phyloP scores from a whole-genome alignment of 768 basidiomycete species.

The Panaeolus papilionaceus region DNA sequence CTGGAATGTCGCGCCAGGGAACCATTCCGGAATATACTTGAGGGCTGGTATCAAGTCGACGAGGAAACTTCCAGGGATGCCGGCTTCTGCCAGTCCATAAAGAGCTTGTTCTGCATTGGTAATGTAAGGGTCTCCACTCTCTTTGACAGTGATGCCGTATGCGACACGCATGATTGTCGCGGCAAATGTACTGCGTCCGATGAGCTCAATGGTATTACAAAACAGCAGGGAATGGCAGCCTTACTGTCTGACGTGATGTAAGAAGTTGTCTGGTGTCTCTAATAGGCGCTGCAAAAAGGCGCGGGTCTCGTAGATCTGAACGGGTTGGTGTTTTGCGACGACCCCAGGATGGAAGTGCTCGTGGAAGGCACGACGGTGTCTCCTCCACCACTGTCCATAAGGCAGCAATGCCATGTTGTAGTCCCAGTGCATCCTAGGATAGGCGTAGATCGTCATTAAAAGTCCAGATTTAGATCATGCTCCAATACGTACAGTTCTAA shows the following conservation, averaged over 20 bases:
- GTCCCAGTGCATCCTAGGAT: slow-evolving; percentile 42
- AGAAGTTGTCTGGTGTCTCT: slow-evolving; percentile 48
- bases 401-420: slow-evolving; percentile 62
- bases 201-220: neutral
- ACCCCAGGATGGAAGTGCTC: slow-evolving; percentile 54
- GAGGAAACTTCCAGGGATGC: slow-evolving; percentile 52
- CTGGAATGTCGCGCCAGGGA: slow-evolving; percentile 63
- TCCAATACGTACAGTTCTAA: slow-evolving; percentile 48
- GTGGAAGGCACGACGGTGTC: slow-evolving; percentile 59
- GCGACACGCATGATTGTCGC: slow-evolving; percentile 58
- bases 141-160: slow-evolving; percentile 63
- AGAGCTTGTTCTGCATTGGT: slow-evolving; percentile 56
- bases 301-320: slow-evolving; percentile 51
- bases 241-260: slow-evolving; percentile 58
- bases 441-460: slow-evolving; percentile 9
- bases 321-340: slow-evolving; percentile 48
- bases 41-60: slow-evolving; percentile 51
- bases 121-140: slow-evolving; percentile 57
- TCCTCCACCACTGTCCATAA: slow-evolving; percentile 51
- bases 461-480: slow-evolving; percentile 2
- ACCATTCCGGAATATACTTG: slow-evolving; percentile 57
- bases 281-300: slow-evolving; percentile 50
- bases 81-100: slow-evolving; percentile 55
- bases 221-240: slow-evolving; percentile 19
- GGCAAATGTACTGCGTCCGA: slow-evolving; percentile 48